Base-by-base conservation (phyloP, 2,329 filamentous ascomycete species). In the Neonectria neomacrospora region DNA sequence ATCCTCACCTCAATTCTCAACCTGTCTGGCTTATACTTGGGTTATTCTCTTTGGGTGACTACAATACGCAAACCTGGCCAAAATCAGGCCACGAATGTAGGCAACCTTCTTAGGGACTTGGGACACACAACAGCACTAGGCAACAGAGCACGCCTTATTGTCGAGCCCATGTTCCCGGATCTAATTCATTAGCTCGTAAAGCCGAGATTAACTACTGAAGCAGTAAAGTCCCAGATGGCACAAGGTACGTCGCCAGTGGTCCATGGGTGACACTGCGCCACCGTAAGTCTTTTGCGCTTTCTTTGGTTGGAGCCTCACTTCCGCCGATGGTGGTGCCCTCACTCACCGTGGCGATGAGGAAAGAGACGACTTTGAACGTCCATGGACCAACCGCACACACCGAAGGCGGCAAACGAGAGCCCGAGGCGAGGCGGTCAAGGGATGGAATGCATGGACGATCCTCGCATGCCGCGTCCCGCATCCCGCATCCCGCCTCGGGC, bases 351-450 rank as follows among this genome's bases (percentile, higher is more conserved):
- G 20, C 23, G 26, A 32, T 47, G 61, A 63, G 61, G 41, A 47
- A 63, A 63, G 61, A 63, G 61, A 52, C 55, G 39, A 53, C 55
- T 52, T 11, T 20, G 6, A 16, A 37, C 20, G 51, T 23, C 51
- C 23, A 30, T 51, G 51, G n/a, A 5, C 56, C 48, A 32, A 53
- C 16, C 14, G 37, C 26, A 55, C 26, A 55, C 61, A 63, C 54
- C 60, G 60, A 58, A 22, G 39, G 51, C 48, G 41, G 55, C 30
- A 32, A 53, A 42, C 12, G n/a, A 41, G 30, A 41, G 32, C 37
- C 20, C 37, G 12, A 22, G 28, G 53, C 44, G 50, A 63, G 56
- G 61, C 61, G 61, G 61, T 63, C 61, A 63, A 52, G 9, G 30
- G 34, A 20, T 22, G 16, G 18, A 45, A 51, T 47, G 42, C 32